These are phyloP conservation scores for Verticillium dahliae DNA, from an alignment of 2,329 filamentous ascomycete species.

Conservation along the genomic window DNA sequence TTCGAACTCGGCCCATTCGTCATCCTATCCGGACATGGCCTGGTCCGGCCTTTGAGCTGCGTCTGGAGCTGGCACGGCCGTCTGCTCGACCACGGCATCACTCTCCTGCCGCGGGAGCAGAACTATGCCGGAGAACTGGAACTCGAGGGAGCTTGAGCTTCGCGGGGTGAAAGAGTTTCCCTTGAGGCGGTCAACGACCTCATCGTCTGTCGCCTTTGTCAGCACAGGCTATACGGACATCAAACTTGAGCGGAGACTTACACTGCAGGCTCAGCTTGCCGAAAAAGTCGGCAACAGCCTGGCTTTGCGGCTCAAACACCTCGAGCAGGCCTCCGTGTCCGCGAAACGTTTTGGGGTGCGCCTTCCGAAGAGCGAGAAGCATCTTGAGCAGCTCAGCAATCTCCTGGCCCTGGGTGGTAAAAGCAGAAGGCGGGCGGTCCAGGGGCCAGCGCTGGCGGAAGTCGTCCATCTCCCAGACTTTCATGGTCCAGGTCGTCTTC, in stretches of 20 bases:
- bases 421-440: slow-evolving; percentile 47
- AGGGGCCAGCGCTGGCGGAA: slow-evolving; percentile 56
- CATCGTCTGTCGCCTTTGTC: slow-evolving; percentile 6
- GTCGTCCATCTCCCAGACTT: slow-evolving; percentile 59
- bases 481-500: slow-evolving; percentile 63
- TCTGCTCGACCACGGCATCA: background rate
- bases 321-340: slow-evolving; percentile 40
- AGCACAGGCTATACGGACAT: background rate
- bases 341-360: slow-evolving; percentile 46
- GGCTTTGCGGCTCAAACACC: slow-evolving; percentile 38
- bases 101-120: slow-evolving; percentile 25
- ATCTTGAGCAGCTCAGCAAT: slow-evolving; percentile 54
- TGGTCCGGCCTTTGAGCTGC: background rate
- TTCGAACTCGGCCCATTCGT: background rate
- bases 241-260: slow-evolving; percentile 27
- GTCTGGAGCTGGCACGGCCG: background rate
- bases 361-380: slow-evolving; percentile 54
- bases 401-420: slow-evolving; percentile 52
- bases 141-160: slow-evolving; percentile 42
- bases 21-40: background rate
- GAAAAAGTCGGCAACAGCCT: slow-evolving; percentile 44
- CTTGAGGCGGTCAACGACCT: slow-evolving; percentile 21
- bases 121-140: slow-evolving; percentile 42
- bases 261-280: slow-evolving; percentile 49
- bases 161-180: slow-evolving; percentile 11